Evolutionary conservation across 441 rosid species (phyloP), one percentile per base, ranked within the genome.

Genomic region (Gossypium davidsonii): DNA sequence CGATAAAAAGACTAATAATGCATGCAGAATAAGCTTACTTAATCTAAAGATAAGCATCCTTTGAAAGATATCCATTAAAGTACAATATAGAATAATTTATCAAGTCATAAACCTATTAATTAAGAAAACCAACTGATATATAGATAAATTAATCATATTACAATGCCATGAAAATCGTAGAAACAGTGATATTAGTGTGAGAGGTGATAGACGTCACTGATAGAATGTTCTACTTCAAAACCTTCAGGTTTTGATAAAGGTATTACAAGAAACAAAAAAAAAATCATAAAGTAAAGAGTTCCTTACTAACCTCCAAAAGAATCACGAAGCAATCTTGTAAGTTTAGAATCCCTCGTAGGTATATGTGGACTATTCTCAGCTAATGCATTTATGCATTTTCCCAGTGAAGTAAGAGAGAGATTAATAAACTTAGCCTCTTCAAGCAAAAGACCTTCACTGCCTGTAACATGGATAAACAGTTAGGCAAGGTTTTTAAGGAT

Each of bases 361-460:
- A 94, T 89, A 79, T 91, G 97, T 28, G 91, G 79, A 81, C 91
- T 82, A 79, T 90, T 91, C 81, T 91, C 98, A 72, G 98, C 97
- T 88, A 94, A 78, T 62, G 98, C 98, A 84, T 94, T 94, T 81
- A 94, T 91, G 78, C 97, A 94, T 81, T 90, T 94, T 3, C 98
- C 98, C 10, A 91, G 90, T 3, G 97, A 90, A 74, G 92, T 85
- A 52, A 91, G 87, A 75, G 97, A 94, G 53, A 94, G 96, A 80
- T 94, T 94, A 71, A 91, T 94, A 79, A 88, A 94, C 81, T 90
- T 94, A 1, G 98, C 95, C 89, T 94, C 97, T 80, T 90, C 97
- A 76, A 91, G 93, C 81, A 89, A 72, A 75, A 85, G 89, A 26
- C 98, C 95, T 77, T 90, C 93, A 53, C 93, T 90, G 57, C 98